Base-by-base conservation (phyloP, 306 rosid species). In the Dalbergia cochinchinensis region DNA sequence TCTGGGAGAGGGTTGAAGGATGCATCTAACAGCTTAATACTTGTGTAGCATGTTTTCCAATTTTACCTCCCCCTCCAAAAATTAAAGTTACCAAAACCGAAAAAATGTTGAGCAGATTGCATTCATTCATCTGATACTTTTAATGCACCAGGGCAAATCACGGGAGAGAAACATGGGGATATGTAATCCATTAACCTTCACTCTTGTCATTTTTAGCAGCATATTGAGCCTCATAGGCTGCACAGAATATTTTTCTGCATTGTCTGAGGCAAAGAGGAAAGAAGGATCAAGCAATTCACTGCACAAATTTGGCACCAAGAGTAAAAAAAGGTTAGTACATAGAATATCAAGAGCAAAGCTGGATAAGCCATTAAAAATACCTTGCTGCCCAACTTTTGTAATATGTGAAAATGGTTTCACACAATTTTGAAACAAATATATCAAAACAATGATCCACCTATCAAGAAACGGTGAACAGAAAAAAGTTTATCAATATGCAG, bases 311-410 rank as follows among this genome's bases (percentile, higher is more conserved):
- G 65, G 80, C 67, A 85, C 14, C 71, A 86, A 57, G 35, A 69
- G 15, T 41, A 58, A 66, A 72, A 74, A n/a, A 31, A 34, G 61
- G 37, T 80, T 72, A 74, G 78, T 69, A 69, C 45, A n/a, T 48
- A 76, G 60, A 73, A 33, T 74, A 70, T 74, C 64, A 26, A 81
- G 47, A 71, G 65, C 60, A 84, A 66, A 69, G 66, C 37, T 48
- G 60, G 71, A 86, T 44, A 73, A 63, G 83, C 76, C 82, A 83
- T 83, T 66, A 37, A 68, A 61, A 75, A 44, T 82, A 94, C 99
- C 97, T 92, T 55, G 99, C 97, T 39, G 99, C 99, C 99, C 97
- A 94, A 83, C 99, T 92, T 91, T 94, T 92, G 90, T 88, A 91
- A 74, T 91, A 90, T 70, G 97, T 88, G 79, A 92, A 91, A 71